Evolutionary conservation across 345 rosid species (phyloP).

Genomic region (Aurinia saxatilis): DNA sequence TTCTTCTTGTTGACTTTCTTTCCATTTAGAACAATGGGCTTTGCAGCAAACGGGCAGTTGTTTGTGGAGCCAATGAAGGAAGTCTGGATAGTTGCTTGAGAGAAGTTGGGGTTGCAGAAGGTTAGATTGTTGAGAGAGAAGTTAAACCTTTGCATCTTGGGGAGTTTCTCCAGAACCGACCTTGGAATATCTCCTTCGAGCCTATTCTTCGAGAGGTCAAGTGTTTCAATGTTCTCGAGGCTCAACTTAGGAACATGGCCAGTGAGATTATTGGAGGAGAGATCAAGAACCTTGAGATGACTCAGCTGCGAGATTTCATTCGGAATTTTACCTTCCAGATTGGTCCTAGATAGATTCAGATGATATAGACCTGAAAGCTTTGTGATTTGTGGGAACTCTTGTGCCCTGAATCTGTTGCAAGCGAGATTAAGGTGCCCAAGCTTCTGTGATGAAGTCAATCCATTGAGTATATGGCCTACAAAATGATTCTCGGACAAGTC

Average conservation of each 20-base stretch:
- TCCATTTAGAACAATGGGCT: slow-evolving; percentile 44
- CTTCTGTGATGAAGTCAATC: slow-evolving; percentile 46
- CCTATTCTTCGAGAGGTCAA: slow-evolving; percentile 74
- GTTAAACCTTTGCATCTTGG: slow-evolving; percentile 54
- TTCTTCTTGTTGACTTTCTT: slow-evolving; percentile 34
- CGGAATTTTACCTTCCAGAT: slow-evolving; percentile 49
- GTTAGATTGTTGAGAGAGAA: slow-evolving; percentile 85
- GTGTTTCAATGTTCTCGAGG: slow-evolving; percentile 35
- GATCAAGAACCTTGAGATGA: slow-evolving; percentile 59
- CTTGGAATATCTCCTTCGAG: slow-evolving; percentile 72
- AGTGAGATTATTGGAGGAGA: slow-evolving; percentile 63
- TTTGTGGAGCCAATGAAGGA: slow-evolving; percentile 56
- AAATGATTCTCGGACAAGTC: slow-evolving; percentile 84
- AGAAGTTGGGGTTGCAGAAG: slow-evolving; percentile 50
- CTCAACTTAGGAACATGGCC: slow-evolving; percentile 54
- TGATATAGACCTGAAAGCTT: slow-evolving; percentile 41
- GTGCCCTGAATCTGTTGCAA: slow-evolving; percentile 54
- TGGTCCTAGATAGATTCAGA: slow-evolving; percentile 71
- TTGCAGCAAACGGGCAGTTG: slow-evolving; percentile 82
- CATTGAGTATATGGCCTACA: slow-evolving; percentile 54
- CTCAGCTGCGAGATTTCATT: slow-evolving; percentile 38
- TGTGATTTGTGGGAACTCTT: slow-evolving; percentile 45
- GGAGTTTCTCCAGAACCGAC: slow-evolving; percentile 43
- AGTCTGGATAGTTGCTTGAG: slow-evolving; percentile 38
- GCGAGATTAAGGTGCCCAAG: slow-evolving; percentile 74